Evolutionary conservation across 345 rosid genomes (phyloP).

Genomic region (Nephelium lappaceum): DNA sequence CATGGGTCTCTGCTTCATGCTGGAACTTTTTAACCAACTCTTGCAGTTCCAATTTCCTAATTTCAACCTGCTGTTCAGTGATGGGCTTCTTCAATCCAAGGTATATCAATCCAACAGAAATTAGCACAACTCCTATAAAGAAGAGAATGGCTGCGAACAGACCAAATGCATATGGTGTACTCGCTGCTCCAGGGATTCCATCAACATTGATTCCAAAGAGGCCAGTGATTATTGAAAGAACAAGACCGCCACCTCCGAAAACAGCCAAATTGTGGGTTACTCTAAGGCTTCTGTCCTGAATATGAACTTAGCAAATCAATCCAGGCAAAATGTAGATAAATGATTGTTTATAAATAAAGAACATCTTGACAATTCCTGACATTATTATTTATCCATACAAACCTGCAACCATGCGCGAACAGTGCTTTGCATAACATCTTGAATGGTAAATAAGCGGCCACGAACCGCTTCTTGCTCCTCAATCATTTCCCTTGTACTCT

Average conservation of each 20-base stretch:
- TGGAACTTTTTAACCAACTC: conserved; percentile 86
- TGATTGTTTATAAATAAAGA: not conserved
- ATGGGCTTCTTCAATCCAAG: conserved; percentile 77
- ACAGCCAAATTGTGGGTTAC: conserved; percentile 91
- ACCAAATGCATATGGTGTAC: conserved; percentile 88
- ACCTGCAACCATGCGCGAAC: conserved; percentile 99
- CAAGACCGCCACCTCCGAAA: conserved; percentile 92
- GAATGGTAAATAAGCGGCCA: conserved; percentile 93
- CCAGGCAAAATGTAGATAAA: not conserved
- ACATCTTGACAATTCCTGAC: not conserved
- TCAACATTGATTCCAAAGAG: conserved; percentile 98
- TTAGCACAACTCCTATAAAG: conserved; percentile 56
- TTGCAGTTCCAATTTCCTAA: conserved; percentile 78
- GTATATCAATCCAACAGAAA: conserved; percentile 68
- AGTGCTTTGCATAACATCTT: conserved; percentile 97
- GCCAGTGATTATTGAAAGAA: conserved; percentile 77
- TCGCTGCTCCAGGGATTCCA: conserved; percentile 81
- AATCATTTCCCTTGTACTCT: conserved; percentile 84
- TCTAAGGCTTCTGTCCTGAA: conserved; percentile 84
- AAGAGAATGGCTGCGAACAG: conserved; percentile 62
- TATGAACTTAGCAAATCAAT: not conserved
- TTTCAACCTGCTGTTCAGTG: conserved; percentile 63
- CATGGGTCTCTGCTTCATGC: conserved; percentile 98
- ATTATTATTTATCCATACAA: not conserved
- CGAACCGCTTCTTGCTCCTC: conserved; percentile 99